Conservation (phyloP, 2,329 filamentous ascomycete species). For the Fusarium floridanum region DNA sequence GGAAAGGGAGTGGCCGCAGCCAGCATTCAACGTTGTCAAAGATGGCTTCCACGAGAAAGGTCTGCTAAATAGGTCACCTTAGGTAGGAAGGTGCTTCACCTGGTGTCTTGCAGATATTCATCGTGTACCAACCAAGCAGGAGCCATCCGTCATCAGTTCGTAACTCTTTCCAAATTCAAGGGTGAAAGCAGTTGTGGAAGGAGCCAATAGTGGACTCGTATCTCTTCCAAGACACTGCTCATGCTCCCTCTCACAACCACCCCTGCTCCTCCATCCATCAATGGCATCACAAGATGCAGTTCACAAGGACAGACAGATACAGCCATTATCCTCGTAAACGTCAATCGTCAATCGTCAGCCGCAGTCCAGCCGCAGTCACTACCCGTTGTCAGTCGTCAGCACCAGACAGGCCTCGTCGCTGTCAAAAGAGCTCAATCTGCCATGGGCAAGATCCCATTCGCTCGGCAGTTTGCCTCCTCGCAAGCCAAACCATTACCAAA, state of each 20-base stretch:
- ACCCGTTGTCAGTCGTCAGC: constrained; percentile 37
- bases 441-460: constrained; percentile 40
- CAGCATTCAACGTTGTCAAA: background rate
- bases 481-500: constrained; percentile 35
- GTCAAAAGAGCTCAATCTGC: constrained; percentile 31
- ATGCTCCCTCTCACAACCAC: background rate
- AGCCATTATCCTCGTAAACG: constrained; percentile 28
- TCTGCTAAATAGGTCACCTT: background rate
- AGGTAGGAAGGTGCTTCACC: background rate
- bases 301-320: constrained; percentile 17
- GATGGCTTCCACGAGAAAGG: background rate
- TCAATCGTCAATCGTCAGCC: constrained; percentile 15
- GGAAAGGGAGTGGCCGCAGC: background rate
- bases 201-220: constrained; percentile 26
- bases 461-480: constrained; percentile 42
- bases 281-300: background rate
- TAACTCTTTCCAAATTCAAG: constrained; percentile 22
- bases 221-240: constrained; percentile 10
- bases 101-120: background rate
- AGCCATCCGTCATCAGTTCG: constrained; percentile 9
- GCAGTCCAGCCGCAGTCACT: constrained; percentile 2
- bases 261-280: constrained; percentile 21
- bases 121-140: constrained; percentile 1
- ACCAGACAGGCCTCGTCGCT: constrained; percentile 31
- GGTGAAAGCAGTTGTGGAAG: constrained; percentile 18